phyloP scores from a whole-genome alignment of 495 filamentous ascomycete genomes.

The Lophiotrema nucula region DNA sequence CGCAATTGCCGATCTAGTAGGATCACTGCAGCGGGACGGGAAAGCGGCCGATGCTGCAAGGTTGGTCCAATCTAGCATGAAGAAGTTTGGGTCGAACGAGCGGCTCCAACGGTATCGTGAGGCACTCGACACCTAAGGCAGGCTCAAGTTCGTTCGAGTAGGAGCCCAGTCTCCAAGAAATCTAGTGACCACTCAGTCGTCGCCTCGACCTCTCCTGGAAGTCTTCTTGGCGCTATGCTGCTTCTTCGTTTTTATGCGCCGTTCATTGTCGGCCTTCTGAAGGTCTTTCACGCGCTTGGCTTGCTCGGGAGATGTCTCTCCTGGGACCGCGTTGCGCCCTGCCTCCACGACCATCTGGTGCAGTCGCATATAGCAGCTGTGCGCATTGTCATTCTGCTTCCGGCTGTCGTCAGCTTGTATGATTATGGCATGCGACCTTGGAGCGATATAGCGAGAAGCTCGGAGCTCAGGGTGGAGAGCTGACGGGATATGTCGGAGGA shows the following conservation, averaged over 20 bases:
- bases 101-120: slow-evolving; percentile 8
- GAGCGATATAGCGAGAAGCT: slow-evolving; percentile 67
- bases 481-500: slow-evolving; percentile 64
- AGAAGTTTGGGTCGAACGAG: slow-evolving; percentile 23
- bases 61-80: slow-evolving; percentile 6
- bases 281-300: slow-evolving; percentile 59
- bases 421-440: slow-evolving; percentile 59
- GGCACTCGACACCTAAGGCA: slow-evolving; percentile 11
- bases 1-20: slow-evolving; percentile 11
- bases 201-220: slow-evolving; percentile 53
- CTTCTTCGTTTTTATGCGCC: slow-evolving; percentile 74
- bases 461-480: slow-evolving; percentile 64
- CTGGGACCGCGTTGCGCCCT: slow-evolving; percentile 56
- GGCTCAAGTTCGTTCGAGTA: too few species aligned
- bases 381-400: slow-evolving; percentile 63
- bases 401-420: slow-evolving; percentile 68
- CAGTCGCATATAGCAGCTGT: slow-evolving; percentile 63
- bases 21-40: slow-evolving; percentile 8
- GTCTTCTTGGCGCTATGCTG: slow-evolving; percentile 76
- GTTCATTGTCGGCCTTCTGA: slow-evolving; percentile 69
- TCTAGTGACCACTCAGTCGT: too few species aligned
- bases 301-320: slow-evolving; percentile 63
- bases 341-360: slow-evolving; percentile 55
- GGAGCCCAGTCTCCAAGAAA: too few species aligned
- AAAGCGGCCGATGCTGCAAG: slow-evolving; percentile 9